Percentiles rank a stretch among this genome's conserved stretches.
Conservation (phyloP, 2,329 filamentous ascomycete genomes). For the Fusarium luffae region DNA sequence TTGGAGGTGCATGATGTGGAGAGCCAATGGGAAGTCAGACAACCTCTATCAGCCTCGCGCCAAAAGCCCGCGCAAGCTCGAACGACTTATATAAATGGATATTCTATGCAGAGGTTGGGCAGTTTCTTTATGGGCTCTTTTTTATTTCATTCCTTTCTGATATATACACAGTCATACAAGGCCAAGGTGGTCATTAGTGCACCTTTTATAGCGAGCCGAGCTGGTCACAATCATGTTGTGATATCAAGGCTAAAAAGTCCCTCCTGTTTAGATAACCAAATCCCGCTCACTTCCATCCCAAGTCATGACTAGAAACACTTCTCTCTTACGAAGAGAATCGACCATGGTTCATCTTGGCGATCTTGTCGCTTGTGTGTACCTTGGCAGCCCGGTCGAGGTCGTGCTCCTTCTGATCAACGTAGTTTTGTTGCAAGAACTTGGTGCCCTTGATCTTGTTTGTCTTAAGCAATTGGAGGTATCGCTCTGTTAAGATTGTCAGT, state of each 20-base stretch:
- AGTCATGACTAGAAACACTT: constrained; percentile 1
- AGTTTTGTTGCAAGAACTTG: constrained; percentile 83
- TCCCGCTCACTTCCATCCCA: constrained; percentile 11
- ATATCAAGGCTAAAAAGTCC: constrained; percentile 39
- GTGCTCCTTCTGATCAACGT: constrained; percentile 65
- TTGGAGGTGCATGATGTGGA: constrained; percentile 41
- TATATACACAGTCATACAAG: constrained; percentile 52
- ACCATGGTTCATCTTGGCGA: constrained; percentile 53
- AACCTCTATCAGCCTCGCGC: constrained; percentile 46
- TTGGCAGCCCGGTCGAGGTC: constrained; percentile 53
- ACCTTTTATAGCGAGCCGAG: constrained; percentile 31
- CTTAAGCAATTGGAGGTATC: constrained; percentile 82
- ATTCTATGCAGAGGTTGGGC: neutral
- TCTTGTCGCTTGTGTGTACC: constrained; percentile 55
- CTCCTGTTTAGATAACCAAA: constrained; percentile 37
- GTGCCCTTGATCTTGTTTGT: constrained; percentile 82
- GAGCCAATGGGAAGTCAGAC: constrained; percentile 43
- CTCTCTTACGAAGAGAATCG: constrained; percentile 48
- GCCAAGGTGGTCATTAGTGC: constrained; percentile 35
- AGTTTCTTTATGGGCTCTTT: constrained; percentile 30
- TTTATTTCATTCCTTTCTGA: constrained; percentile 45
- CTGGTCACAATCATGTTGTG: constrained; percentile 33
- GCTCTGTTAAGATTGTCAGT: constrained; percentile 63
- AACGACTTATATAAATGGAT: constrained; percentile 4
- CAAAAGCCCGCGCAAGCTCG: constrained; percentile 10